Evolutionary conservation across 164 flowering plant species (phyloP).

Genomic region (Cinnamomum micranthum): DNA sequence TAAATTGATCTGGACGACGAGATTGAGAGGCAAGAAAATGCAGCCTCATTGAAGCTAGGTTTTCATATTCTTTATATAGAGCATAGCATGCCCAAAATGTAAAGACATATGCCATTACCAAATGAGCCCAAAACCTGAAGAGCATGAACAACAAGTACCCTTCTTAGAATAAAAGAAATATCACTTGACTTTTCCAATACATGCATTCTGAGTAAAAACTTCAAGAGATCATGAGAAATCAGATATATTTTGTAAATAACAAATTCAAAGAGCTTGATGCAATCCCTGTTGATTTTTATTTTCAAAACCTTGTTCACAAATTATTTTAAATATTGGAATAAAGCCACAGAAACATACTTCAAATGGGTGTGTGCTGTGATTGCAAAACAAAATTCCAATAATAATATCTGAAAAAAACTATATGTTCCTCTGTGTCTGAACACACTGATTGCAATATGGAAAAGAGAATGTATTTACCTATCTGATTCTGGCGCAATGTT

Average conservation of each 20-base stretch:
- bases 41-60: conserved; percentile 64
- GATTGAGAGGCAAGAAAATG: conserved; percentile 72
- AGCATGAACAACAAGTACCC: not conserved
- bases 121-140: conserved; percentile 80
- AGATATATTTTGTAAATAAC: not conserved
- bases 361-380: too few relatives aligned
- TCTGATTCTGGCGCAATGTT: conserved; percentile 64
- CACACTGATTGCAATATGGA: not conserved
- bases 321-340: not conserved
- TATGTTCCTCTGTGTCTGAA: too few relatives aligned
- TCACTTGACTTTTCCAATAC: not conserved
- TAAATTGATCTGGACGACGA: conserved; percentile 82
- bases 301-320: not conserved
- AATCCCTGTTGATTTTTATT: not conserved
- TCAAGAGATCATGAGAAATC: not conserved
- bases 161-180: not conserved
- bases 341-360: too few relatives aligned
- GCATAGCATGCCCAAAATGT: conserved; percentile 85
- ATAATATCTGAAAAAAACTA: too few relatives aligned
- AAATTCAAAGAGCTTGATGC: not conserved
- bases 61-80: conserved; percentile 61
- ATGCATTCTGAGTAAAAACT: not conserved
- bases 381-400: too few relatives aligned
- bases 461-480: conserved; percentile 40
- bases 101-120: conserved; percentile 73